Evolutionary conservation across 129 eudicot species (phyloP).

Genomic region (Ambrosia trifida): DNA sequence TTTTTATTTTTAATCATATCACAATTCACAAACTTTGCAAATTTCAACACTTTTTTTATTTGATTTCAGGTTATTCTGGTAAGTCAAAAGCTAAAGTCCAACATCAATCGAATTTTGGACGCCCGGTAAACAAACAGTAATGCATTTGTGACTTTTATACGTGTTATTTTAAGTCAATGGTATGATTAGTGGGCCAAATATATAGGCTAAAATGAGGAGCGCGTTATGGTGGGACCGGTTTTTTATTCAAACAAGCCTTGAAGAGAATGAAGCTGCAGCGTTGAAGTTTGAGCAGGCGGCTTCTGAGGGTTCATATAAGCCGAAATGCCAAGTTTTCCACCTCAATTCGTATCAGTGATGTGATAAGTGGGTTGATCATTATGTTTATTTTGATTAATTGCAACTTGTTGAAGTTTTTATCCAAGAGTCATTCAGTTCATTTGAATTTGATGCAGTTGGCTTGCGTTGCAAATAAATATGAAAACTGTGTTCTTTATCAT

Average conservation of each 20-base stretch:
- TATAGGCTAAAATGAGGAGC: constrained; percentile 73
- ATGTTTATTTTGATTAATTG: background rate
- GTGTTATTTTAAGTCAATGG: background rate
- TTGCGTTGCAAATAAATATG: no score
- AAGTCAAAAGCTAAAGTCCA: constrained; percentile 55
- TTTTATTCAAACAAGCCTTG: constrained; percentile 64
- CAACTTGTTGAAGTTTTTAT: no score
- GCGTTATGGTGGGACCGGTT: constrained; percentile 77
- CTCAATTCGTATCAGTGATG: constrained; percentile 56
- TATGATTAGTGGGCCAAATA: background rate
- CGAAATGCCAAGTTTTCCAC: constrained; percentile 74
- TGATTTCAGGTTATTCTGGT: constrained; percentile 53
- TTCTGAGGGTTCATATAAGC: constrained; percentile 39
- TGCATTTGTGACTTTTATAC: background rate
- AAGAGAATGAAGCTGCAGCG: constrained; percentile 64
- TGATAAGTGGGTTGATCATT: background rate
- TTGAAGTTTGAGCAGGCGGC: constrained; percentile 70
- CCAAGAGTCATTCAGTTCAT: no score
- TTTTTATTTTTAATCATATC: no score
- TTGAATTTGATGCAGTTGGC: no score
- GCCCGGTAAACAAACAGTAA: constrained; percentile 40
- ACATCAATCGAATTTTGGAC: constrained; percentile 68
- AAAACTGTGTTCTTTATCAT: no score
- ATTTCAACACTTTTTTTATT: background rate
- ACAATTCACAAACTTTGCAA: background rate